phyloP scores from a whole-genome alignment of 1,284 basidiomycete species.

The Sporisorium graminicola region DNA sequence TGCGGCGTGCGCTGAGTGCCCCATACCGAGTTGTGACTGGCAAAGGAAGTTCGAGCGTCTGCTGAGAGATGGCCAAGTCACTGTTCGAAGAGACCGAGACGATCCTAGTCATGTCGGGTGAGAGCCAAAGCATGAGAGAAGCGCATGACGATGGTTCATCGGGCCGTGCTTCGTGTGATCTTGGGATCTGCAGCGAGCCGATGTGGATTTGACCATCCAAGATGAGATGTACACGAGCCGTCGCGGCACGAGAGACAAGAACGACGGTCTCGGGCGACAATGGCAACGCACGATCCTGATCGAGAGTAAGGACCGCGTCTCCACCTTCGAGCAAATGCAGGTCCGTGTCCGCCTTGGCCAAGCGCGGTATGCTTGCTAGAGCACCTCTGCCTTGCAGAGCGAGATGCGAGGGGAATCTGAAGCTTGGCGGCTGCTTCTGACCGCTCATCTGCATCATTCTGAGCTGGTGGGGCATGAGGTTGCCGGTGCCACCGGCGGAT shows the following conservation, averaged over 20 bases:
- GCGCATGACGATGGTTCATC: background rate
- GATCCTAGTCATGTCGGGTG: slow-evolving; percentile 19
- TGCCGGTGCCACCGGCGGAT: slow-evolving; percentile 15
- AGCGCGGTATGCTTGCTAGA: slow-evolving; percentile 17
- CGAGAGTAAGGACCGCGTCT: slow-evolving; percentile 12
- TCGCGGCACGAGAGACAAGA: slow-evolving; percentile 13
- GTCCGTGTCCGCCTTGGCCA: slow-evolving; percentile 18
- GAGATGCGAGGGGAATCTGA: slow-evolving; percentile 30
- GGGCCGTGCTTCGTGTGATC: background rate
- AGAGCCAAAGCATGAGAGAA: slow-evolving; percentile 12
- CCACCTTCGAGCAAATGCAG: slow-evolving; percentile 34
- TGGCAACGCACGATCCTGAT: slow-evolving; percentile 17
- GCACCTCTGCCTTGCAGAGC: slow-evolving; percentile 31
- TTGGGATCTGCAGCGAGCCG: slow-evolving; percentile 14
- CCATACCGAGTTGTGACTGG: slow-evolving; percentile 14
- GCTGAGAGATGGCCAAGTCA: slow-evolving; percentile 3
- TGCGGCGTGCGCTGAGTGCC: slow-evolving; percentile 11
- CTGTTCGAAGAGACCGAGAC: background rate
- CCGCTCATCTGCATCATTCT: slow-evolving; percentile 55
- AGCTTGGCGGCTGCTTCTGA: slow-evolving; percentile 35
- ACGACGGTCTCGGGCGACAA: slow-evolving; percentile 31
- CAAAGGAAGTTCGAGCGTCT: slow-evolving; percentile 14
- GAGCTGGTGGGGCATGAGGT: slow-evolving; percentile 51
- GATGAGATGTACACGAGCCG: slow-evolving; percentile 8
- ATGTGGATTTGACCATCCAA: slow-evolving; percentile 38